Base-by-base conservation (phyloP, 148 eudicot species). In the Rhododendron henanense region DNA sequence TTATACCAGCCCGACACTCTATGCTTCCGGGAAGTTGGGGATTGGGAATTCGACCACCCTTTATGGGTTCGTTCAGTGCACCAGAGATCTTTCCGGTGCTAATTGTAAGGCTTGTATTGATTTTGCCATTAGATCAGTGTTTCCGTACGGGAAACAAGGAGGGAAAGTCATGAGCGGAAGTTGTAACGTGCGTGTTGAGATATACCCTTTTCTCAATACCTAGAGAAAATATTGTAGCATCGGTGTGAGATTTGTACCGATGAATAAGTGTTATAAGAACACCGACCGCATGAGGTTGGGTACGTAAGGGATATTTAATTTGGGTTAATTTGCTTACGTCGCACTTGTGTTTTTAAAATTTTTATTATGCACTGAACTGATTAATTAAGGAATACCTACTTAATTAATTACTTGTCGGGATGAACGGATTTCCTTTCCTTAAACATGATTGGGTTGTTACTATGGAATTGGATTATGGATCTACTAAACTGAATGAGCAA, bases 61-160 rank as follows among this genome's bases (percentile, higher is more conserved):
- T 5, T 90, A 89, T 65, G 93, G 91, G 57, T 51, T 51, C 0
- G 74, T 10, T 67, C 74, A 67, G 2, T 67, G 74, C 33, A 67
- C 74, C 5, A 10, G 16, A 67, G 74, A 25, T 25, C 74, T 67
- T 10, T 67, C 74, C 25, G 3, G 14, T 0, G 4, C 0, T 10
- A 4, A 25, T 10, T 67, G 74, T 67, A 25, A n/a, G 74, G 28
- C 1, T 1, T 67, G 74, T 3, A 25, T 67, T 25, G 35, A 28
- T 28, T 0, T 8, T 0, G 74, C 74, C 2, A 67, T n/a, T 10
- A 8, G 4, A n/a, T n/a, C n/a, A 8, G 6, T n/a, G 4, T 9
- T 67, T 25, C 74, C 33, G 15, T 3, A 25, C 10, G 74, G 74
- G 1, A 25, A 25, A 25, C 16, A 25, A 67, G 74, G 74, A 2